Evolutionary conservation across 2,329 filamentous ascomycete species (phyloP).

Genomic region (Nemania sp.): DNA sequence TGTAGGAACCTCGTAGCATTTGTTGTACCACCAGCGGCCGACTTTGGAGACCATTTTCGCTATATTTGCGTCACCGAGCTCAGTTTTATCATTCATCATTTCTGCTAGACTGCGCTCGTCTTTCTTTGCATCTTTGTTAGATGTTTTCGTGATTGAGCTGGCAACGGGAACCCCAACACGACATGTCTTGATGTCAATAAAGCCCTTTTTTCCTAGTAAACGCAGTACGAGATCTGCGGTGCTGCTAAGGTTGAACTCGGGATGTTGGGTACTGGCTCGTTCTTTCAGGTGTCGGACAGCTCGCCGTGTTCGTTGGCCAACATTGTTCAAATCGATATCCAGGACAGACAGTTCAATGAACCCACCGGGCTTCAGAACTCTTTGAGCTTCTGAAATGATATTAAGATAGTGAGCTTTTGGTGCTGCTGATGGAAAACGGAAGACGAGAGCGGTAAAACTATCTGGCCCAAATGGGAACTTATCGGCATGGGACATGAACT

Average conservation of each 20-base stretch:
- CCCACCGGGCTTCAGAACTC: conserved; percentile 76
- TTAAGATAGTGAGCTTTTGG: conserved; percentile 71
- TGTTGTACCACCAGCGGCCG: conserved; percentile 93
- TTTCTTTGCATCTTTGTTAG: conserved; percentile 40
- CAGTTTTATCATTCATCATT: conserved; percentile 71
- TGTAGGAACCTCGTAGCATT: conserved; percentile 79
- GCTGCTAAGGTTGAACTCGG: conserved; percentile 62
- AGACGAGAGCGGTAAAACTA: conserved; percentile 75
- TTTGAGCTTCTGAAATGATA: conserved; percentile 73
- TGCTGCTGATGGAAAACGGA: conserved; percentile 73
- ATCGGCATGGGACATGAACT: conserved; percentile 63
- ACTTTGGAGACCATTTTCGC: conserved; percentile 91
- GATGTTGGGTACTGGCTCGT: conserved; percentile 63
- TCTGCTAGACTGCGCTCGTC: conserved; percentile 66
- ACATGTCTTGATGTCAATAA: conserved; percentile 73
- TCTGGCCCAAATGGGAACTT: conserved; percentile 76
- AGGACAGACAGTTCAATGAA: conserved; percentile 79
- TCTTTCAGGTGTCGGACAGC: conserved; percentile 74
- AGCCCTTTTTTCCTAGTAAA: conserved; percentile 69
- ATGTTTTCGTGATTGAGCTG: conserved; percentile 47
- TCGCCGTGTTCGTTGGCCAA: conserved; percentile 72
- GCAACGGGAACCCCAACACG: conserved; percentile 77
- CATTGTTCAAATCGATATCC: conserved; percentile 80
- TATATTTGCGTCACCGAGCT: conserved; percentile 78
- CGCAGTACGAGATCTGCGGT: conserved; percentile 65